Percentiles rank a stretch among this genome's conserved stretches.
Evolutionary conservation across 2,329 filamentous ascomycete genomes (phyloP).

Genomic region (Calonectria pteridis): DNA sequence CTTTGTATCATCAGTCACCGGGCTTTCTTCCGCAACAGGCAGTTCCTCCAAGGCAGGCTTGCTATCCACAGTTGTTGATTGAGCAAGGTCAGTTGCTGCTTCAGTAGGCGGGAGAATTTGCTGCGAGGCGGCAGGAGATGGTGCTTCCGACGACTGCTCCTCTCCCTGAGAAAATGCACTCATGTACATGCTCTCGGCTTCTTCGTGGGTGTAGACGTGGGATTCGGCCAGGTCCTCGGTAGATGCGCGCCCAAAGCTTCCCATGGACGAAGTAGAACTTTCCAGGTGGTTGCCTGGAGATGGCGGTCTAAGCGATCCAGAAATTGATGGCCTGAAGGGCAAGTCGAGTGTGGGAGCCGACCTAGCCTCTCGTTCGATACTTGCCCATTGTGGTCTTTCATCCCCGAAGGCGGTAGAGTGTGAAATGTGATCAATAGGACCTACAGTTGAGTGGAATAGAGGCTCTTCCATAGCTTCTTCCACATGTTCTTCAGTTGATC

Average conservation of each 20-base stretch:
- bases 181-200: conserved; percentile 90
- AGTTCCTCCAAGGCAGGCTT: neutral
- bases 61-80: neutral
- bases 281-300: conserved; percentile 27
- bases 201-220: conserved; percentile 80
- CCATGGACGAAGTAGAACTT: conserved; percentile 29
- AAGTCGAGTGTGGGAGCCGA: conserved; percentile 37
- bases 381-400: conserved; percentile 36
- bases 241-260: conserved; percentile 30
- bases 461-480: conserved; percentile 39
- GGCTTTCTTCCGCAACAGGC: neutral
- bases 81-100: neutral
- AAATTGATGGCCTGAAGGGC: conserved; percentile 33
- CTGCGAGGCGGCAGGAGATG: conserved; percentile 24
- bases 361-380: conserved; percentile 32
- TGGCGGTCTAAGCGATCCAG: conserved; percentile 14
- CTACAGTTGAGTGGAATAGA: conserved; percentile 47
- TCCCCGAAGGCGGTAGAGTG: conserved; percentile 37
- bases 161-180: conserved; percentile 72
- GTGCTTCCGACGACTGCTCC: conserved; percentile 37
- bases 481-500: conserved; percentile 41
- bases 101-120: conserved; percentile 14
- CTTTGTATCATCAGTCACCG: neutral
- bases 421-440: conserved; percentile 26
- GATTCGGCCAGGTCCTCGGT: conserved; percentile 71